Percentiles rank a stretch among this genome's conserved stretches.
Conservation (phyloP, 139 green algal genomes). For the Chlorella sp. region DNA sequence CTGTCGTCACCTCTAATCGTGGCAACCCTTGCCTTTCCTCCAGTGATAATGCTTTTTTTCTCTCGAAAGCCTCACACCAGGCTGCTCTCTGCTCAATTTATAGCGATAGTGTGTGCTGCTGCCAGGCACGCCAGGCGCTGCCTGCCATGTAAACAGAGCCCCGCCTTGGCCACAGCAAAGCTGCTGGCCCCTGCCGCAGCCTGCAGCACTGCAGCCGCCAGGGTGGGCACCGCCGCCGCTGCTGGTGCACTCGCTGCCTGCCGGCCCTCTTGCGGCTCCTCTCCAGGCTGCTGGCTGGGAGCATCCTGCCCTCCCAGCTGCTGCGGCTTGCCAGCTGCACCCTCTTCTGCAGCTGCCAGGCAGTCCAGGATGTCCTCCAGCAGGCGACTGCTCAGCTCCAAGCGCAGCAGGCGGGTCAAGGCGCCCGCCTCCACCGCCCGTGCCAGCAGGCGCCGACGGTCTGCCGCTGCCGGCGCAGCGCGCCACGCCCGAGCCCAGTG, state of each 20-base stretch:
- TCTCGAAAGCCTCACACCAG: not conserved
- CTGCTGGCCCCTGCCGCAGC: not conserved
- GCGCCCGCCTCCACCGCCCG: not conserved
- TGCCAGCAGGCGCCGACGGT: not conserved
- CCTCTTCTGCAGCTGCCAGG: not conserved
- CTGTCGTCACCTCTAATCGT: too few species aligned
- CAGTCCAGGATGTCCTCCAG: slow-evolving; percentile 17
- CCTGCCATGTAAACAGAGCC: slow-evolving; percentile 19
- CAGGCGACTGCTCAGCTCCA: slow-evolving; percentile 23
- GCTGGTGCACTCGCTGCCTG: not conserved
- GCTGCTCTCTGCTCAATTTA: not conserved
- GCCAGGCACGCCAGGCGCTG: slow-evolving; percentile 3
- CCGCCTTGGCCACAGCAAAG: not conserved
- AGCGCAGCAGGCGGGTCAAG: slow-evolving; percentile 10
- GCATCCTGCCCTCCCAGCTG: not conserved
- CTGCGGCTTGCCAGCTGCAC: not conserved
- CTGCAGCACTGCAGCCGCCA: not conserved
- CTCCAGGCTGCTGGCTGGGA: not conserved
- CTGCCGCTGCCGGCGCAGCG: not conserved
- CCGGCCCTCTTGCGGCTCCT: not conserved
- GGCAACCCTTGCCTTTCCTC: not conserved
- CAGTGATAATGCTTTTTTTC: not conserved
- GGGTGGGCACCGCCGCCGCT: not conserved
- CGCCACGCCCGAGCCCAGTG: slow-evolving; percentile 9
- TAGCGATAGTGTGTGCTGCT: not conserved